Conservation (phyloP, 768 basidiomycete species). For the Phylloporus sp. region DNA sequence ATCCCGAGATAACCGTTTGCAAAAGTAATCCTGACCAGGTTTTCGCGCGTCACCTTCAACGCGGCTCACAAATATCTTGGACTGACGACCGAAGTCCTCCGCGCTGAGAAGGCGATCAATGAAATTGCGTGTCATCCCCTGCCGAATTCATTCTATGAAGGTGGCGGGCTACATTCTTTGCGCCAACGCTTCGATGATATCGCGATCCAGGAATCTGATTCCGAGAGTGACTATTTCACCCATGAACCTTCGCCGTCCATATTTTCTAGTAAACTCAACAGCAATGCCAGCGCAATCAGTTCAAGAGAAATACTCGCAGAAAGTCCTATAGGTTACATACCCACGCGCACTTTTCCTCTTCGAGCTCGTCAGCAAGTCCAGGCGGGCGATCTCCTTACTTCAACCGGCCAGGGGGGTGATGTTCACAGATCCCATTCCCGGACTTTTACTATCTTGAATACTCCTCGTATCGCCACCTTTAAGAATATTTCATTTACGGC, state of each 20-base stretch:
- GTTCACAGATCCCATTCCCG: conserved; percentile 41
- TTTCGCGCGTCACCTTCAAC: conserved; percentile 95
- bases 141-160: conserved; percentile 85
- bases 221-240: conserved; percentile 56
- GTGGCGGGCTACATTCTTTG: conserved; percentile 83
- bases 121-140: conserved; percentile 95
- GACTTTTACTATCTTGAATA: conserved; percentile 46
- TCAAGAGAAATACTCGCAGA: conserved; percentile 26
- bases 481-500: conserved; percentile 23
- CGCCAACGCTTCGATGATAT: conserved; percentile 83
- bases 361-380: conserved; percentile 53
- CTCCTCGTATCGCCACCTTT: conserved; percentile 39
- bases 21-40: conserved; percentile 87
- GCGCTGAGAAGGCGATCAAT: conserved; percentile 96
- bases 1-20: conserved; percentile 9
- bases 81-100: conserved; percentile 88
- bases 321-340: conserved; percentile 15
- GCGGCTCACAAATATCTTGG: conserved; percentile 97
- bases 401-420: conserved; percentile 47
- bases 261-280: conserved; percentile 18
- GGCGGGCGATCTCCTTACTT: conserved; percentile 70
- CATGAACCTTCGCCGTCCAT: conserved; percentile 14
- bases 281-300: conserved; percentile 7
- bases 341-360: conserved; percentile 22
- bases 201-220: conserved; percentile 39